phyloP scores from a whole-genome alignment of 345 rosid genomes.

The Conringia planisiliqua region DNA sequence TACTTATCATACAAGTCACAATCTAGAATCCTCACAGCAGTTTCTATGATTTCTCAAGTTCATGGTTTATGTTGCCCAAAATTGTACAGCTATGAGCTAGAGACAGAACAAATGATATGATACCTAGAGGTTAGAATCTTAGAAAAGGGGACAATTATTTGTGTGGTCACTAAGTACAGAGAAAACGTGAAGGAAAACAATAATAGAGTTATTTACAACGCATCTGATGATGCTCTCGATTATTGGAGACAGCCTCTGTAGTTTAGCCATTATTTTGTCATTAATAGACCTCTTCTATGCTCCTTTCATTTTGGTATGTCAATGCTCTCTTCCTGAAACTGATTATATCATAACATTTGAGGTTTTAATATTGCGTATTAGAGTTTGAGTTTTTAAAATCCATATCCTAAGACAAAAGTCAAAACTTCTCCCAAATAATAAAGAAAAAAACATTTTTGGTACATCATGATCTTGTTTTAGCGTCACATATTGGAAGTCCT shows the following conservation, averaged over 20 bases:
- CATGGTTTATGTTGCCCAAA: not conserved
- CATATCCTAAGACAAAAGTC: not conserved
- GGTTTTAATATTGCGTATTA: not conserved
- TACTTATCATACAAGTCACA: not conserved
- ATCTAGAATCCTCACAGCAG: not conserved
- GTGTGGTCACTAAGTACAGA: not conserved
- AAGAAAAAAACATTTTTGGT: not conserved
- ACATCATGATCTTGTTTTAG: not conserved
- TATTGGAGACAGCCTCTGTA: slow-evolving; percentile 23
- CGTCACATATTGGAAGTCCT: not conserved
- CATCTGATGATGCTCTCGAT: slow-evolving; percentile 6
- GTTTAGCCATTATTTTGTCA: slow-evolving; percentile 20
- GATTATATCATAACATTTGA: not conserved
- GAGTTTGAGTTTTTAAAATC: not conserved
- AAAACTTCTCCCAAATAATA: not conserved
- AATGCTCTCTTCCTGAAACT: not conserved
- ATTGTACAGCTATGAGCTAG: not conserved
- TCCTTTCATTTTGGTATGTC: slow-evolving; percentile 1
- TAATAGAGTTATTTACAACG: slow-evolving; percentile 23
- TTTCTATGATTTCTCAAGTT: not conserved
- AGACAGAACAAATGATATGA: slow-evolving; percentile 2
- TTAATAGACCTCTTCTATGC: not conserved
- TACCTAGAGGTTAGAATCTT: slow-evolving; percentile 14
- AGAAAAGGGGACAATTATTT: not conserved
- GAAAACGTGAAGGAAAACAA: not conserved